phyloP scores from a whole-genome alignment of 2,329 filamentous ascomycete species.

The Fusarium luffae region DNA sequence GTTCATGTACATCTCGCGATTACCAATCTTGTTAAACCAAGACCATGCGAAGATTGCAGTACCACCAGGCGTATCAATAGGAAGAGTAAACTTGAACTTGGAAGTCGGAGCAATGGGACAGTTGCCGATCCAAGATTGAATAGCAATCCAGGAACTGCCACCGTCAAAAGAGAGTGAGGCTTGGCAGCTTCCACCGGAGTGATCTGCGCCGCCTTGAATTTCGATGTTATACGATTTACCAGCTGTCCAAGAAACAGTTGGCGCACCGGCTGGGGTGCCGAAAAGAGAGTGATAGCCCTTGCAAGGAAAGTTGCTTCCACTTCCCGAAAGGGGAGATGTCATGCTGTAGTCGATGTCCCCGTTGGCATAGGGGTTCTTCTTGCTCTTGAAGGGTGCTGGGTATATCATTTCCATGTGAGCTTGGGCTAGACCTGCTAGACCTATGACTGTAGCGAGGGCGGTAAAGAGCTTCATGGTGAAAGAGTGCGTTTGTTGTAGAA shows the following conservation, averaged over 20 bases:
- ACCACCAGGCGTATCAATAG: conserved; percentile 53
- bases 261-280: conserved; percentile 59
- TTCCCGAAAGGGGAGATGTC: conserved; percentile 70
- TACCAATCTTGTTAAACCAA: conserved; percentile 80
- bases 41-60: conserved; percentile 80
- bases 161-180: conserved; percentile 78
- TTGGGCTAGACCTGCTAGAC: conserved; percentile 55
- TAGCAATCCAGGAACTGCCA: conserved; percentile 74
- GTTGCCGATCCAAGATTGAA: conserved; percentile 65
- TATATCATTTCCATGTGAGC: conserved; percentile 67
- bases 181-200: conserved; percentile 80
- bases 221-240: conserved; percentile 73
- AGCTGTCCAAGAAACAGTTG: conserved; percentile 69
- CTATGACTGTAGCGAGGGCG: conserved; percentile 52
- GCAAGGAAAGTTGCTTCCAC: conserved; percentile 78
- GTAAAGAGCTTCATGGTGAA: conserved; percentile 26
- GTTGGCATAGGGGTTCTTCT: conserved; percentile 59
- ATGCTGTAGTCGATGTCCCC: conserved; percentile 75
- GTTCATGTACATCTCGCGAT: conserved; percentile 88
- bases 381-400: conserved; percentile 64
- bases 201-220: conserved; percentile 69
- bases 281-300: conserved; percentile 68
- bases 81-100: conserved; percentile 73
- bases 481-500: too few relatives aligned
- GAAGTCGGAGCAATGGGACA: conserved; percentile 58